Percentiles rank a stretch among this genome's conserved stretches.
phyloP scores from a whole-genome alignment of 148 eudicot genomes.

The Gaultheria prostrata region DNA sequence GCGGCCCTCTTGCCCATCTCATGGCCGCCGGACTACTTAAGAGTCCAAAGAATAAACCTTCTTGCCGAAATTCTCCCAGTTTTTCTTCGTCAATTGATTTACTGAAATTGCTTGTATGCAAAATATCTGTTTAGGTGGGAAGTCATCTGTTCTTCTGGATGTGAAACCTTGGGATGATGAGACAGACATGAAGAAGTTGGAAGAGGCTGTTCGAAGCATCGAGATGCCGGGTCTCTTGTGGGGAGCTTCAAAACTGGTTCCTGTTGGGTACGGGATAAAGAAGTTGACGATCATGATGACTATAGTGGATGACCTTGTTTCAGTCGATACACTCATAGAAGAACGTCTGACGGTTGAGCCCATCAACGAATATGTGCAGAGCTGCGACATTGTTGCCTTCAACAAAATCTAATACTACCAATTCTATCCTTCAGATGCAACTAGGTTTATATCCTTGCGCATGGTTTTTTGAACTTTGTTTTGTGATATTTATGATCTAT shows the following conservation, averaged over 20 bases:
- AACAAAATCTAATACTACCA: slow-evolving; percentile 70
- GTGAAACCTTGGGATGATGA: slow-evolving; percentile 99
- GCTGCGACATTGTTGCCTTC: slow-evolving; percentile 96
- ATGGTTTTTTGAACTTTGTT: not conserved
- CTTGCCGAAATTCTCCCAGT: not conserved
- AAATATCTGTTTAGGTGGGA: slow-evolving; percentile 55
- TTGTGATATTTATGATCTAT: not conserved
- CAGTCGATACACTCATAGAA: slow-evolving; percentile 79
- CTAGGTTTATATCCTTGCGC: not conserved
- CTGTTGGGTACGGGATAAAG: slow-evolving; percentile 94
- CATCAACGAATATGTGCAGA: slow-evolving; percentile 72
- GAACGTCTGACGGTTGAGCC: slow-evolving; percentile 78
- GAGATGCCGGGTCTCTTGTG: slow-evolving; percentile 80
- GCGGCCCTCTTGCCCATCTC: not conserved
- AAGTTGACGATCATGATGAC: slow-evolving; percentile 89
- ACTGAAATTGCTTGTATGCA: not conserved
- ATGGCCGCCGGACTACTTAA: not conserved
- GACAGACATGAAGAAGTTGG: slow-evolving; percentile 92
- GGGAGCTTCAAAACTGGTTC: slow-evolving; percentile 95
- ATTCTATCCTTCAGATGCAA: not conserved
- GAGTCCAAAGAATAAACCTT: not conserved
- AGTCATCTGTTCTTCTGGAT: slow-evolving; percentile 92
- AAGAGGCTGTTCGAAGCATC: slow-evolving; percentile 87
- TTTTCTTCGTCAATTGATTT: not conserved
- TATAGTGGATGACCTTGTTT: slow-evolving; percentile 87